phyloP scores from a whole-genome alignment of 2,329 filamentous ascomycete species.

The Epichloe baconii region DNA sequence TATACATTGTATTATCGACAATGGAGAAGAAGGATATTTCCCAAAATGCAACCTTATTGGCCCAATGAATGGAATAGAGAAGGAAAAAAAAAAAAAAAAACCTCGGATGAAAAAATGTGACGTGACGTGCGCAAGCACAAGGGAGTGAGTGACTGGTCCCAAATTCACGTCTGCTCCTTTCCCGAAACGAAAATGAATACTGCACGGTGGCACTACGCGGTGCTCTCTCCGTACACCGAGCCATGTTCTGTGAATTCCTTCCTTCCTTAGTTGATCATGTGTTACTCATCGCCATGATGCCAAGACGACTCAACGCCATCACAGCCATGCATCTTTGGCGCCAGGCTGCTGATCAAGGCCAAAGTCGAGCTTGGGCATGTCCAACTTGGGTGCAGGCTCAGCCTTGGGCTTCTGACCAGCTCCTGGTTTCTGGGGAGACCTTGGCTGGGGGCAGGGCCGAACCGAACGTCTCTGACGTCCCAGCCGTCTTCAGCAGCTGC shows the following conservation, averaged over 20 bases:
- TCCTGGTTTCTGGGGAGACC: conserved; percentile 19
- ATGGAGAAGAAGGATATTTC: conserved; percentile 1
- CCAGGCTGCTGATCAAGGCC: conserved; percentile 21
- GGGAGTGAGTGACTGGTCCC: conserved; percentile 1
- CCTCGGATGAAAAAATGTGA: neutral
- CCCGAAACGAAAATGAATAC: neutral
- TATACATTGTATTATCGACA: conserved; percentile 11
- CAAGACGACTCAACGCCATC: neutral
- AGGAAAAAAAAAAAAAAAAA: neutral
- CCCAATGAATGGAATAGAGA: neutral
- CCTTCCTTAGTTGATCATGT: neutral
- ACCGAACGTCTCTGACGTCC: conserved; percentile 69
- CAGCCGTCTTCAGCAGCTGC: conserved; percentile 81
- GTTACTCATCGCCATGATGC: neutral
- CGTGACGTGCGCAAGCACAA: conserved; percentile 3
- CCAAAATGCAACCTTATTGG: neutral
- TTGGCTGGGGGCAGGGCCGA: conserved; percentile 39
- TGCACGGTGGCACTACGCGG: neutral
- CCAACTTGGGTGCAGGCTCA: conserved; percentile 46
- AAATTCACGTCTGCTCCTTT: neutral
- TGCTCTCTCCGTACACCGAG: neutral
- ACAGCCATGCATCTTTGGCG: conserved; percentile 20
- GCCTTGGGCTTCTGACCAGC: conserved; percentile 32
- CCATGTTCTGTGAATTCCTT: neutral
- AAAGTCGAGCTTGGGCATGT: conserved; percentile 45